Evolutionary conservation across 2,329 filamentous ascomycete species (phyloP).

Genomic region (Verticillium zaregamsianum): DNA sequence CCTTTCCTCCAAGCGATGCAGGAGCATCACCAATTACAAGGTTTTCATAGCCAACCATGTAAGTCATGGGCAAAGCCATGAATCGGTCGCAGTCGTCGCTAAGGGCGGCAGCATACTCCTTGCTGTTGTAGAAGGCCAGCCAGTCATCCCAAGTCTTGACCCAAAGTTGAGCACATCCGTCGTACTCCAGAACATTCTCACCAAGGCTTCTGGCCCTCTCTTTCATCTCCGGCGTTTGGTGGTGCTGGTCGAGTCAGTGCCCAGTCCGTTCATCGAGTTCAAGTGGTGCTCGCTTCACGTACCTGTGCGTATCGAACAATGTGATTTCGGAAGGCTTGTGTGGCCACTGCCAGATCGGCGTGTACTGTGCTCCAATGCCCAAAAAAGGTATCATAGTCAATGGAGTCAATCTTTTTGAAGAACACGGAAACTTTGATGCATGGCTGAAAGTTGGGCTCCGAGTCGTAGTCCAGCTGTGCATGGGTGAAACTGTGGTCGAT

Average conservation of each 20-base stretch:
- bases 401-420: slow-evolving; percentile 14
- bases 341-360: slow-evolving; percentile 13
- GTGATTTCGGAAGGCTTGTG: slow-evolving; percentile 11
- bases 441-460: slow-evolving; percentile 11
- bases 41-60: slow-evolving; percentile 1
- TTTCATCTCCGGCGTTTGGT: slow-evolving; percentile 14
- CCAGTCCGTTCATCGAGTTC: neutral
- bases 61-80: slow-evolving; percentile 1
- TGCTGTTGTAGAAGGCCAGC: slow-evolving; percentile 1
- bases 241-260: slow-evolving; percentile 5
- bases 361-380: slow-evolving; percentile 14
- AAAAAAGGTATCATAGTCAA: slow-evolving; percentile 12
- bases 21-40: neutral
- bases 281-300: neutral
- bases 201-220: slow-evolving; percentile 7
- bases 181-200: slow-evolving; percentile 12
- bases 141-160: slow-evolving; percentile 12
- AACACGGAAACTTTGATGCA: slow-evolving; percentile 14
- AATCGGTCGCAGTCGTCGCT: slow-evolving; percentile 1
- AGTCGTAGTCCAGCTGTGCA: slow-evolving; percentile 11
- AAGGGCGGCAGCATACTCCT: slow-evolving; percentile 1
- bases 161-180: slow-evolving; percentile 16
- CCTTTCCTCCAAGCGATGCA: neutral
- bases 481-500: slow-evolving; percentile 14
- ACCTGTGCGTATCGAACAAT: slow-evolving; percentile 15